Evolutionary conservation across 306 rosid species (phyloP).

Genomic region (Corylus avellana): DNA sequence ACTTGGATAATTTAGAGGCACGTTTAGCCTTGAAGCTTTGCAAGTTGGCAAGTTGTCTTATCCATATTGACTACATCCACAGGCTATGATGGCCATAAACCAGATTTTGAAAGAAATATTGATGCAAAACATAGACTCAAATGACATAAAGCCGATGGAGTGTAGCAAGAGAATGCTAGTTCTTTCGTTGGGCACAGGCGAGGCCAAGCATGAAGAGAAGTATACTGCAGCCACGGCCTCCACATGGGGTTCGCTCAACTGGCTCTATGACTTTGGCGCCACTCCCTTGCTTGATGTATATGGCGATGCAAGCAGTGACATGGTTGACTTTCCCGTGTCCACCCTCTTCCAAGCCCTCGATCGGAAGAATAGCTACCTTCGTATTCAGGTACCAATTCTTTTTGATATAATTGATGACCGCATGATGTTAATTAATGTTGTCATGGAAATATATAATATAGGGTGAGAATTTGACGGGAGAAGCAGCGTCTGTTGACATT

Average conservation of each 20-base stretch:
- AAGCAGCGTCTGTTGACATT: conserved; percentile 26
- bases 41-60: not conserved
- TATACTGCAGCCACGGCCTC: conserved; percentile 40
- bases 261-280: conserved; percentile 34
- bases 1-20: too few species aligned
- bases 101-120: conserved; percentile 26
- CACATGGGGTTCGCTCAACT: conserved; percentile 38
- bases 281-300: conserved; percentile 41
- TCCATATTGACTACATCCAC: not conserved
- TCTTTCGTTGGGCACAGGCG: conserved; percentile 48
- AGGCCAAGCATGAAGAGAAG: conserved; percentile 37
- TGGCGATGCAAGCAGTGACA: conserved; percentile 41
- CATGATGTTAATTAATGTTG: not conserved
- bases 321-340: conserved; percentile 44
- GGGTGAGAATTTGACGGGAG: conserved; percentile 35
- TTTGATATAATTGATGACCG: not conserved
- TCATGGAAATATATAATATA: not conserved
- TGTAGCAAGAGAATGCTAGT: conserved; percentile 25
- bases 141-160: conserved; percentile 16
- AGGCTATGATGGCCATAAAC: conserved; percentile 48
- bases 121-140: not conserved
- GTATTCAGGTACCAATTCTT: conserved; percentile 43
- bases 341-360: conserved; percentile 36
- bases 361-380: conserved; percentile 33
- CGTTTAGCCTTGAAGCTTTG: too few species aligned